Evolutionary conservation across 768 basidiomycete genomes (phyloP).

Genomic region (Russula sp.): DNA sequence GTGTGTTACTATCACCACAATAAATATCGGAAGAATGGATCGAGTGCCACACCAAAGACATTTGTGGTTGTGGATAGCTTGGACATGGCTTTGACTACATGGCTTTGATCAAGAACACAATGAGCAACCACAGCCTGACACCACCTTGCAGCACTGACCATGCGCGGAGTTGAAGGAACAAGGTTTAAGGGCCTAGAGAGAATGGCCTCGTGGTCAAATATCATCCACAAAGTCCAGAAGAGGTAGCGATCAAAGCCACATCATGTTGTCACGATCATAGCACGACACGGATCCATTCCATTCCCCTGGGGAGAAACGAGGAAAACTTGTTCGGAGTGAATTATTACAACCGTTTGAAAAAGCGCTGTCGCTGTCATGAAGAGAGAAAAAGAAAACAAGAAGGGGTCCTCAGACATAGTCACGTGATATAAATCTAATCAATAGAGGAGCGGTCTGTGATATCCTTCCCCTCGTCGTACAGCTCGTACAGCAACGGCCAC

Average conservation of each 20-base stretch:
- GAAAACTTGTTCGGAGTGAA: neutral
- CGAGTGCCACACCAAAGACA: neutral
- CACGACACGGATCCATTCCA: neutral
- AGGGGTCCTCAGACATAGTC: neutral
- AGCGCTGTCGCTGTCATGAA: neutral
- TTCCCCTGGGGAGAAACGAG: neutral
- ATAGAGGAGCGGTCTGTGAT: constrained; percentile 1
- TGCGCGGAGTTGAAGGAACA: constrained; percentile 9
- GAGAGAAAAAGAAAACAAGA: neutral
- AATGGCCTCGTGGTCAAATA: neutral
- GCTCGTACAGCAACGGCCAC: constrained; percentile 14
- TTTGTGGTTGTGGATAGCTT: constrained; percentile 12
- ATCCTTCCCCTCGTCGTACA: constrained; percentile 10
- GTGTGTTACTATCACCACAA: constrained; percentile 1
- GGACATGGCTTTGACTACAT: constrained; percentile 3
- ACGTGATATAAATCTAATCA: neutral
- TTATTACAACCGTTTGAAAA: neutral
- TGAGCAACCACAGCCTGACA: neutral
- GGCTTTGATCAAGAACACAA: constrained; percentile 1
- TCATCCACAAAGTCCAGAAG: neutral
- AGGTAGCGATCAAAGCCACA: constrained; percentile 2
- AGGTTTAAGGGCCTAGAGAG: neutral
- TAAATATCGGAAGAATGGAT: neutral
- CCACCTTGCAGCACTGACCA: neutral
- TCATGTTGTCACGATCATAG: neutral